A percentile compares a stretch with the other conserved stretches of the same genome.
Evolutionary conservation across 441 rosid genomes (phyloP).

Genomic region (Gossypium schwendimanii): DNA sequence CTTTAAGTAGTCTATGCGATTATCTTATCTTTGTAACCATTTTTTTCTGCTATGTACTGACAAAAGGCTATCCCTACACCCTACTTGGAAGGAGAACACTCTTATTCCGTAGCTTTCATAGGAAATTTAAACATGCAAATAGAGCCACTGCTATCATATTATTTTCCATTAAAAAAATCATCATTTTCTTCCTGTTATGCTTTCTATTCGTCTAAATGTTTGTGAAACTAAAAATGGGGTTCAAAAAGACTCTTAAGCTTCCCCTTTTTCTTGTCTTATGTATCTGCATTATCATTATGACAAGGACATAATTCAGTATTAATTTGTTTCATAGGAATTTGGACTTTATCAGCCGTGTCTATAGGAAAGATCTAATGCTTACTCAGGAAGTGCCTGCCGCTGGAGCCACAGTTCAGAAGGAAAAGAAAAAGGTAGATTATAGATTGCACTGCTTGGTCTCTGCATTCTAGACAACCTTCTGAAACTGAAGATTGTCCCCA

Average conservation of each 20-base stretch:
- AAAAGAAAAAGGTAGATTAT: conserved; percentile 69
- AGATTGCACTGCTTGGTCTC: conserved; percentile 4
- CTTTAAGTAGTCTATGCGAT: neutral
- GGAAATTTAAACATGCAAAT: neutral
- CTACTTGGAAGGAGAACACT: neutral
- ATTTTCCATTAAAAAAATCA: neutral
- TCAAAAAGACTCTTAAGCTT: neutral
- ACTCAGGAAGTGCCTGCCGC: conserved; percentile 33
- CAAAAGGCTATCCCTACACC: neutral
- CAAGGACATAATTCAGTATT: neutral
- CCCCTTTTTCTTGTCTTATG: neutral
- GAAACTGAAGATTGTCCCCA: neutral
- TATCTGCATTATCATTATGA: neutral
- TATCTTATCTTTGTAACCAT: neutral
- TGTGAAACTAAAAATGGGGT: neutral
- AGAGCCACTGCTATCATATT: neutral
- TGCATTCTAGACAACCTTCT: neutral
- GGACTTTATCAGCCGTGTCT: conserved; percentile 51
- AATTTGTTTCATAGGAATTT: conserved; percentile 39
- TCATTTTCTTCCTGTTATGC: neutral
- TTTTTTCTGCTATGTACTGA: neutral
- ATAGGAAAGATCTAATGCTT: conserved; percentile 37
- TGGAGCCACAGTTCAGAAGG: conserved; percentile 39
- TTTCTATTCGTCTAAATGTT: neutral
- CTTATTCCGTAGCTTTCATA: neutral